Percentiles rank a stretch among this genome's conserved stretches.
Conservation (phyloP, 2,329 filamentous ascomycete species). For the Talaromyces albobiverticillius region DNA sequence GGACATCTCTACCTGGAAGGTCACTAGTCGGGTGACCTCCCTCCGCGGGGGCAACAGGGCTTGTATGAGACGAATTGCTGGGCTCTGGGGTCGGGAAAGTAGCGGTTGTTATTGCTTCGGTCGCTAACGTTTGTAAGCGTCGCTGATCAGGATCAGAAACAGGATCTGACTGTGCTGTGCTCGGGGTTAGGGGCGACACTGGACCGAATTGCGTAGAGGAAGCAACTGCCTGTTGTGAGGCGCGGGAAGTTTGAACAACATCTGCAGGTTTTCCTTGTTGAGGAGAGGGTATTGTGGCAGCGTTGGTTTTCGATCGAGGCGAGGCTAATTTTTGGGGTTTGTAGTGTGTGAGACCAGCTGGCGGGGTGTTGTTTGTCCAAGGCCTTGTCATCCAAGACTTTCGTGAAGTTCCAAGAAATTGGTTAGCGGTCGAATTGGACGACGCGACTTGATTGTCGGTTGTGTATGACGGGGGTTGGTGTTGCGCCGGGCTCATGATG, state of each 20-base stretch:
- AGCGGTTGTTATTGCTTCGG: conserved; percentile 6
- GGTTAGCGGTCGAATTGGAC: conserved; percentile 39
- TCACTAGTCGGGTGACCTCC: background rate
- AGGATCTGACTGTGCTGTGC: conserved; percentile 5
- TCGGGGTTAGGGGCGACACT: conserved; percentile 13
- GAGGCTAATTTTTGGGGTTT: background rate
- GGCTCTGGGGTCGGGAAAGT: conserved; percentile 30
- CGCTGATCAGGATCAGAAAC: no score
- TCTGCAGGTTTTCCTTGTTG: background rate
- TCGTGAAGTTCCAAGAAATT: conserved; percentile 37
- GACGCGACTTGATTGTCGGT: conserved; percentile 22
- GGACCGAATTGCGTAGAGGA: background rate
- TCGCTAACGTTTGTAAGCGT: background rate
- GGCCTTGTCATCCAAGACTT: conserved; percentile 40
- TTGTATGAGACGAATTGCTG: conserved; percentile 26
- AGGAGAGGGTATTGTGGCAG: background rate
- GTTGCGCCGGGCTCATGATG: conserved; percentile 15
- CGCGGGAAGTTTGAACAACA: background rate
- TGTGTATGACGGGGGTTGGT: conserved; percentile 12
- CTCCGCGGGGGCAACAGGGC: conserved; percentile 22
- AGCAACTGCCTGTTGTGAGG: background rate
- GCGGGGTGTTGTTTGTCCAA: background rate
- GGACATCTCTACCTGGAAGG: background rate
- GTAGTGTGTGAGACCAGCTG: background rate
- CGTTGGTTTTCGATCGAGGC: background rate